A percentile compares a stretch with the other conserved stretches of the same genome.
Evolutionary conservation across 306 rosid species (phyloP).

Genomic region (Cyclanthera cordifolia): DNA sequence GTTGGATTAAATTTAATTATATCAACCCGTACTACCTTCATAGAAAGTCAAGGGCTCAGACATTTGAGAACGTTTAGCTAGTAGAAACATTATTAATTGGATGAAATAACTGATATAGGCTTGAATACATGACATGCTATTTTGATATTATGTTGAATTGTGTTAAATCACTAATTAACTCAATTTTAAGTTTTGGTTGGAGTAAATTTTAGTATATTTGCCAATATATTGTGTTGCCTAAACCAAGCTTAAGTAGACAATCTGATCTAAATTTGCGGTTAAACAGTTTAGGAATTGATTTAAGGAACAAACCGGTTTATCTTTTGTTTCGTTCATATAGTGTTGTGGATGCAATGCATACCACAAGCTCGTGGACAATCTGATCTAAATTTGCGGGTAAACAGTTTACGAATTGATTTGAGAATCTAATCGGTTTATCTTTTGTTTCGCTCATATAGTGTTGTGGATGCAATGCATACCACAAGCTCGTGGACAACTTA

Average conservation of each 20-base stretch:
- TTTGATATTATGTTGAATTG: no score
- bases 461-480: conserved; percentile 84
- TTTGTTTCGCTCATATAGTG: conserved; percentile 38
- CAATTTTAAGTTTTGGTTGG: no score
- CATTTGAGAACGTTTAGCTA: no score
- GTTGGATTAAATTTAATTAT: no score
- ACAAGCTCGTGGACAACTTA: conserved; percentile 90
- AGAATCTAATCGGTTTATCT: background rate
- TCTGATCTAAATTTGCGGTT: background rate
- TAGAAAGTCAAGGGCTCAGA: no score
- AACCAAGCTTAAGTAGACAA: background rate
- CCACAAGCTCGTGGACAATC: conserved; percentile 95
- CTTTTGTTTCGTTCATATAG: conserved; percentile 26
- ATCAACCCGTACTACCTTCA: no score
- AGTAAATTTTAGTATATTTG: no score
- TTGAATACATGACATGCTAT: no score
- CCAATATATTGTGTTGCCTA: background rate
- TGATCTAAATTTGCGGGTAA: background rate
- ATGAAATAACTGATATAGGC: no score
- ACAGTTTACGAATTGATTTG: background rate
- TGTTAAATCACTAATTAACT: no score
- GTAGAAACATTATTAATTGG: no score
- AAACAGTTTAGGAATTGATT: background rate
- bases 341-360: conserved; percentile 88
- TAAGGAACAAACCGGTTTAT: background rate